Evolutionary conservation across 495 filamentous ascomycete genomes (phyloP), one percentile per base, ranked within the genome.

Genomic region (Cercophora sp.): DNA sequence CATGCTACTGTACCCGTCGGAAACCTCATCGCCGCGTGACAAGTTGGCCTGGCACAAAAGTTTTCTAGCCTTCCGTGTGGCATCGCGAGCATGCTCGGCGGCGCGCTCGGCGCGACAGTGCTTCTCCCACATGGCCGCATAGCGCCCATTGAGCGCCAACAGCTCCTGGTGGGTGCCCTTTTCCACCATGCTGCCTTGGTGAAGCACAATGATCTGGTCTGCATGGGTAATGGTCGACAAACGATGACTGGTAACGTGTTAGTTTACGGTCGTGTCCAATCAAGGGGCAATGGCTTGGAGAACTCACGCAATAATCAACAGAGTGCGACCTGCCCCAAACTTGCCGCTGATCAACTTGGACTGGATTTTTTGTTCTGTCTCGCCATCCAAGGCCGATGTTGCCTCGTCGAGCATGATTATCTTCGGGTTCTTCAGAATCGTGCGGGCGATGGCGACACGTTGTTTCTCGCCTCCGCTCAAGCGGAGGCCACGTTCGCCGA

Each of bases 331-430:
- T 32, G 83, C 74, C 19, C 87, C 84, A 31, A 98, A 84, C 23
- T 65, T 65, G 89, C 80, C 85, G 81, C 80, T 87, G 26, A 83
- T 80, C 9, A 98, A 79, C 15, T 91, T 89, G 20, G 82, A 76
- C 65, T 98, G 93, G 42, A 98, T 97, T 62, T 96, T 85, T 66
- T 96, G 89, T 66, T 98, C 93, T 2, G 93, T 98, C 58, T 94
- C 89, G 1, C 89, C 92, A 57, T 98, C 93, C 15, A 98, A 77
- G 2, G 93, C 93, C 26, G 93, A 94, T 0, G 93, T 98, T 5
- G 93, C 93, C 70, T 98, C 93, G 63, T 98, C 93, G 13, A 98
- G 73, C 63, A 98, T 86, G 66, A 98, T 96, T 56, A 98, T 91
- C 31, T 87, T 87, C 15, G 93, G 93, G 59, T 96, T 86, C 69